Conservation (phyloP, 106 monocot genomes). For the Cymbidium sinense region DNA sequence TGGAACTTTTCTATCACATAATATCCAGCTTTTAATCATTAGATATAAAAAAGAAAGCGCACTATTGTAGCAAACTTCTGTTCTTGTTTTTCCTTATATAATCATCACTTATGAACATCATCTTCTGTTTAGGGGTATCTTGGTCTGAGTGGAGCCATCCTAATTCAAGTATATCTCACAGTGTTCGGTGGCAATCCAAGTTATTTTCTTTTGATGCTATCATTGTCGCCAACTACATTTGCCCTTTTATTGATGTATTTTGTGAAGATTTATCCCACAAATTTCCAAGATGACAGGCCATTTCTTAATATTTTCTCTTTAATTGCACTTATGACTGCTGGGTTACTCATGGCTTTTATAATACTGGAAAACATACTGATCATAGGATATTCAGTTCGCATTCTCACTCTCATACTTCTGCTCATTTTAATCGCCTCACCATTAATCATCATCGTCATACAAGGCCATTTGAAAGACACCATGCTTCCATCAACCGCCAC, state of each 20-base stretch:
- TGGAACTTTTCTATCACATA: no score
- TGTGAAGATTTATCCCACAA: conserved; percentile 20
- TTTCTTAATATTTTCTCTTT: conserved; percentile 31
- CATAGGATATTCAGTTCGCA: conserved; percentile 4
- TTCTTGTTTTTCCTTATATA: neutral
- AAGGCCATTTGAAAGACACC: conserved; percentile 1
- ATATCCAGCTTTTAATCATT: no score
- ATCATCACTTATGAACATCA: neutral
- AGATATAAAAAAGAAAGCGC: no score
- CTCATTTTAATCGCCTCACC: conserved; percentile 35
- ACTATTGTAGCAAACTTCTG: no score
- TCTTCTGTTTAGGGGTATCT: conserved; percentile 37
- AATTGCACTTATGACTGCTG: conserved; percentile 27
- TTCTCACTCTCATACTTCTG: conserved; percentile 21
- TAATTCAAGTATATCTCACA: conserved; percentile 40
- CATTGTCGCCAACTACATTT: conserved; percentile 23
- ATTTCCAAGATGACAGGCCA: conserved; percentile 25
- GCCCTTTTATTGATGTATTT: conserved; percentile 32
- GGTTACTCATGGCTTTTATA: conserved; percentile 40
- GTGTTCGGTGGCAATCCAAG: conserved; percentile 16
- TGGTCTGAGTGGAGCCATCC: conserved; percentile 50
- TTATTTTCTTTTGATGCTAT: conserved; percentile 43
- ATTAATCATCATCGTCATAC: conserved; percentile 5
- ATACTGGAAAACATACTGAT: conserved; percentile 28
- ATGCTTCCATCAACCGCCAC: neutral